Conservation (phyloP, 371 early-diverging fungal genomes). For the Circinella minor region DNA sequence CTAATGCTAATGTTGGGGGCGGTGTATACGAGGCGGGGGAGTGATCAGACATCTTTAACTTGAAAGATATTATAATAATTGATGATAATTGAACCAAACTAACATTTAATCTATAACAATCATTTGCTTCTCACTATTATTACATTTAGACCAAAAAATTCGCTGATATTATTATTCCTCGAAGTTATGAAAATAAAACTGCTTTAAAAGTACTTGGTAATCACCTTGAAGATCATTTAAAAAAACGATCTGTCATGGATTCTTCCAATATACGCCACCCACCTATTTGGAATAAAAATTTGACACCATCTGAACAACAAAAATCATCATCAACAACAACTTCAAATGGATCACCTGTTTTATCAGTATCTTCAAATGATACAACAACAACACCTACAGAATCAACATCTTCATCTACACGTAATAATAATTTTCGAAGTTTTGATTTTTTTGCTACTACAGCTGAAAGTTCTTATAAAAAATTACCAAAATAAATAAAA, state of each 20-base stretch:
- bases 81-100: too few species aligned
- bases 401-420: constrained; percentile 11
- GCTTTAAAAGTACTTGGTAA: constrained; percentile 76
- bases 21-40: too few species aligned
- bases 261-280: background rate
- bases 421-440: constrained; percentile 8
- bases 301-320: background rate
- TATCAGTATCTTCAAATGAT: too few species aligned
- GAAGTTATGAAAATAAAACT: constrained; percentile 75
- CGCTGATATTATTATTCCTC: constrained; percentile 89
- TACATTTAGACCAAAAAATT: constrained; percentile 69
- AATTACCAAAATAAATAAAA: constrained; percentile 39
- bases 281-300: background rate
- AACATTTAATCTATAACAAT: background rate
- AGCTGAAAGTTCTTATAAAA: constrained; percentile 39
- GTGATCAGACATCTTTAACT: too few species aligned
- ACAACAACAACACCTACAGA: background rate
- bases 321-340: background rate
- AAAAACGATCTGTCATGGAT: constrained; percentile 8
- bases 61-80: too few species aligned
- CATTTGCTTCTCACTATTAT: background rate
- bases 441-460: constrained; percentile 33
- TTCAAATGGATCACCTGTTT: too few species aligned
- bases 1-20: too few species aligned
- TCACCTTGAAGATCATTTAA: constrained; percentile 63